A percentile compares a stretch with the other conserved stretches of the same genome.
phyloP scores from a whole-genome alignment of 352 stramenopile species.

The Globisporangium nagaii region DNA sequence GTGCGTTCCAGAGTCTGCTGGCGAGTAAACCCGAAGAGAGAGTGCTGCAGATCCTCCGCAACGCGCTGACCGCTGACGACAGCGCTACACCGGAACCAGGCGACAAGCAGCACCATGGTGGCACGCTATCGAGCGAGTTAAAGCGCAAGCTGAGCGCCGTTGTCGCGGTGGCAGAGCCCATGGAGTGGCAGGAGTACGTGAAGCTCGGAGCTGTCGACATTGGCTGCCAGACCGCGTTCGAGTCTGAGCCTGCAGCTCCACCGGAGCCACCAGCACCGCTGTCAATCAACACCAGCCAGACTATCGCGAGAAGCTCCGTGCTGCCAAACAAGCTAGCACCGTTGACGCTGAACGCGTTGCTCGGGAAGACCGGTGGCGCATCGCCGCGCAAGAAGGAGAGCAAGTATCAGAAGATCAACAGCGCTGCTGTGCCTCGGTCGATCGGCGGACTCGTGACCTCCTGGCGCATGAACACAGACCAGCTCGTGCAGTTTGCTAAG shows the following conservation, averaged over 20 bases:
- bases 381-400: slow-evolving; percentile 36
- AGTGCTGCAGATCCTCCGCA: slow-evolving; percentile 34
- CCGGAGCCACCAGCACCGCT: neutral
- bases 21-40: slow-evolving; percentile 26
- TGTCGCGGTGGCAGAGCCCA: slow-evolving; percentile 45
- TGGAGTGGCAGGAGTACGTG: slow-evolving; percentile 60
- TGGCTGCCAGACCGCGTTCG: slow-evolving; percentile 40
- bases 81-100: neutral
- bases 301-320: neutral
- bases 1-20: slow-evolving; percentile 33
- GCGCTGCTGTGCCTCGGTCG: slow-evolving; percentile 44
- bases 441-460: slow-evolving; percentile 70
- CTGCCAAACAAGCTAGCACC: slow-evolving; percentile 17
- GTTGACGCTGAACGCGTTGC: slow-evolving; percentile 50
- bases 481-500: slow-evolving; percentile 74
- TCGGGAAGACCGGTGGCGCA: slow-evolving; percentile 21
- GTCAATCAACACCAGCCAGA: neutral
- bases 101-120: neutral
- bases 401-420: slow-evolving; percentile 77
- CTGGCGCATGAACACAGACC: slow-evolving; percentile 79
- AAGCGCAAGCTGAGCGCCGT: slow-evolving; percentile 48
- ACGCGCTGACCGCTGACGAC: slow-evolving; percentile 4
- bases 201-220: slow-evolving; percentile 41
- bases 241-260: slow-evolving; percentile 6
- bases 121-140: neutral